Evolutionary conservation across 2,329 filamentous ascomycete species (phyloP), one percentile per base, ranked within the genome.

Genomic region (Verticillium alfalfae): DNA sequence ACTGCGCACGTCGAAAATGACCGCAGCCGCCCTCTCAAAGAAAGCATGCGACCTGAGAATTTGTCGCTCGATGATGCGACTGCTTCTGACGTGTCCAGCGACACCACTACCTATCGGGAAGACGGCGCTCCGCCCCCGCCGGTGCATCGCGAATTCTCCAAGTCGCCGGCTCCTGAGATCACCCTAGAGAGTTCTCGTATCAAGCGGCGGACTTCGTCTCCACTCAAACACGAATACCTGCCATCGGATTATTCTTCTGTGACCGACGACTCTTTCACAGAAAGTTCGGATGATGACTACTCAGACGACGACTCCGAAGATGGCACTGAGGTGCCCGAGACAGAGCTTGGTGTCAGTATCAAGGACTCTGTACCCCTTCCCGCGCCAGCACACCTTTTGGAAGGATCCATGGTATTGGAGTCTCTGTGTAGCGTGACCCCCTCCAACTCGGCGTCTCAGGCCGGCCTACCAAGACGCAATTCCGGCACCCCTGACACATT

Each of bases 161-260:
- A 78, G 66, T 72, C 78, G 64, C 64, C 75, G 65, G 78, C 63
- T 61, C 81, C 72, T 66, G 87, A 73, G 70, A 79, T 70, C 70
- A 88, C 78, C 68, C 73, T 67, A 71, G 76, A 71, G 69, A 73
- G 68, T 67, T 73, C 72, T 66, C 81, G 73, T 73, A 66, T 85
- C 26, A 85, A 89, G 70, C 86, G 93, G 55, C 87, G 93, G 18
- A 90, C 88, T 1, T 98, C 95, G 0, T 99, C 95, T 1, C 95
- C 95, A 0, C 80, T 99, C 58, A 99, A 99, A 78, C 94, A 98
- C 71, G 94, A 99, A 76, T 99, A 97, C 69, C 89, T 93, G 65
- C 94, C 94, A 15, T 98, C 95, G 1, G 85, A 88, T 58, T 75
- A 81, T 57, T 87, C 84, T 0, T 88, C 85, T 0, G 78, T 86